Base-by-base conservation (phyloP, 768 basidiomycete genomes). In the Tubosaeta sp. region DNA sequence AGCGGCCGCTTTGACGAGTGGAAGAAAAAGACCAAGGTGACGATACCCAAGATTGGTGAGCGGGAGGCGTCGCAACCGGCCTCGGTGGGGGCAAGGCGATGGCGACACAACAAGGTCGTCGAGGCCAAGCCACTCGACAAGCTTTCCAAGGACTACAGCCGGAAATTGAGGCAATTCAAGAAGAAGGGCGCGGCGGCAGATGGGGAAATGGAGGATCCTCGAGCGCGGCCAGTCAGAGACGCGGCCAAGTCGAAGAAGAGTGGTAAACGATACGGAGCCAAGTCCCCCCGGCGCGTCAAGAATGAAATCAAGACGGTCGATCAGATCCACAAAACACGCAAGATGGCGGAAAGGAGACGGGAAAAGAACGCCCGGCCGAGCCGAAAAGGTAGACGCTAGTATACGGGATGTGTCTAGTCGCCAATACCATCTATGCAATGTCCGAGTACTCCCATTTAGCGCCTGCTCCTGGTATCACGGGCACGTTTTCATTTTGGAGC, bases 1-100 rank as follows among this genome's bases (percentile, higher is more conserved):
- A 92, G 88, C 59, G 97, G 97, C 11, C 83, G 91, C 14, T 99
- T 91, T 68, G 91, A 95, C 51, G 93, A 95, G 66, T 99, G 97
- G 97, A 89, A 87, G 68, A 76, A 80, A 54, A 91, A 89, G 70
- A 83, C 77, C 46, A 84, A 81, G 35, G 72, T 82, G n/a, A 77
- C 72, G 54, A 67, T 97, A 33, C 94, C 94, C 0, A 80, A 80
- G 53, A 76, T 88, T n/a, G 95, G 95, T 17, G 94, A 97, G 65
- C 76, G 72, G 4, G 94, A 95, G 68, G 73, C 76, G 43, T 76
- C 76, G 29, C 57, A 56, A 9, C 62, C 65, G 27, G 59, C 65
- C 38, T 66, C 64, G n/a, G 51, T 60, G 37, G 60, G 13, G 77
- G 77, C 9, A 27, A 79, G 77, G 57, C 80, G 79, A 58, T 97